phyloP scores from a whole-genome alignment of 371 early-diverging fungal species.

The Choanephora cucurbitarum region DNA sequence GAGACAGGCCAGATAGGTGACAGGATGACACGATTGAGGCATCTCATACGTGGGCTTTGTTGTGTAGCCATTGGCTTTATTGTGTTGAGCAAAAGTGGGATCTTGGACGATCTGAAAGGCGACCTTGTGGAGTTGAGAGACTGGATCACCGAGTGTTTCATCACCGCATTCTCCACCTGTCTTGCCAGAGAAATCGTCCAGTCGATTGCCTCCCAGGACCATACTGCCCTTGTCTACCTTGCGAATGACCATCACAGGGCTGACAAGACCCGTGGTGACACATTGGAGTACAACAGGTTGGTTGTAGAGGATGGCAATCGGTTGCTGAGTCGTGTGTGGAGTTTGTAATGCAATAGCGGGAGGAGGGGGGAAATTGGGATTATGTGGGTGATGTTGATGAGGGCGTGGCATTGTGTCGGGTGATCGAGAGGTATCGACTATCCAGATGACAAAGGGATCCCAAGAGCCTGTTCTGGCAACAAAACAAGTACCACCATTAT shows the following conservation, averaged over 20 bases:
- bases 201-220: constrained; percentile 65
- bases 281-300: constrained; percentile 85
- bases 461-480: constrained; percentile 78
- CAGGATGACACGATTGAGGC: constrained; percentile 46
- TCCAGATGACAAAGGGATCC: constrained; percentile 91
- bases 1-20: constrained; percentile 71
- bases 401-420: constrained; percentile 34
- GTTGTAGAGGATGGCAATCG: constrained; percentile 81
- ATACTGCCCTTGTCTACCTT: constrained; percentile 82
- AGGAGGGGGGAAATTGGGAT: constrained; percentile 36
- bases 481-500: constrained; percentile 66
- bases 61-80: constrained; percentile 20
- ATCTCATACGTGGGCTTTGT: constrained; percentile 4
- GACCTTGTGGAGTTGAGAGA: constrained; percentile 90
- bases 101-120: constrained; percentile 80
- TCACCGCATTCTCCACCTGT: constrained; percentile 52
- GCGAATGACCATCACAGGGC: constrained; percentile 83
- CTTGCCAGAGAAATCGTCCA: constrained; percentile 62
- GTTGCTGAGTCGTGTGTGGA: constrained; percentile 74
- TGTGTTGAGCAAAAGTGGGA: constrained; percentile 20
- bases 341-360: constrained; percentile 71
- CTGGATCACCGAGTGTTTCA: constrained; percentile 62
- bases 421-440: constrained; percentile 64
- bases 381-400: constrained; percentile 27
- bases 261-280: constrained; percentile 79